These are phyloP conservation scores for Maudiozyma bulderi DNA, from an alignment of 805 yeast genomes.

Conservation along the genomic window DNA sequence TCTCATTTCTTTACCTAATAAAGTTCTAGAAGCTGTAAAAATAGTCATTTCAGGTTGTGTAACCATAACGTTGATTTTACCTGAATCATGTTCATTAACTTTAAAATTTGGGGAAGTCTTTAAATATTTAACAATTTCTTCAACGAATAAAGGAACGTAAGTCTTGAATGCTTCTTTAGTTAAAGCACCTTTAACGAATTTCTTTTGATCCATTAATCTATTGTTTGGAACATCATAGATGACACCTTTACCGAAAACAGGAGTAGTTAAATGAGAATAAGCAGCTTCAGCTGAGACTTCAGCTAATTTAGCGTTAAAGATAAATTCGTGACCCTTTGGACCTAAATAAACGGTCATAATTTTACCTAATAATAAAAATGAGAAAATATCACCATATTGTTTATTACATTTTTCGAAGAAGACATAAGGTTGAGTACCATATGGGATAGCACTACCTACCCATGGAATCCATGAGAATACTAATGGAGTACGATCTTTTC, in stretches of 20 bases:
- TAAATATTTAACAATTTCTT: slow-evolving; percentile 66
- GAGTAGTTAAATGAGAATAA: slow-evolving; percentile 94
- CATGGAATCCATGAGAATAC: slow-evolving; percentile 92
- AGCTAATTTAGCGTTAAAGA: slow-evolving; percentile 76
- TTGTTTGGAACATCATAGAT: slow-evolving; percentile 93
- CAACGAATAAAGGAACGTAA: slow-evolving; percentile 82
- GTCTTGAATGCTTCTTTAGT: slow-evolving; percentile 72
- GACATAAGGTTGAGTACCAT: slow-evolving; percentile 89
- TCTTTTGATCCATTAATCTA: slow-evolving; percentile 95
- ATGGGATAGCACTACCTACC: slow-evolving; percentile 83
- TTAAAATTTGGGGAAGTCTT: slow-evolving; percentile 41
- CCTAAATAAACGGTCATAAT: slow-evolving; percentile 94
- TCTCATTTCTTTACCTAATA: slow-evolving; percentile 89
- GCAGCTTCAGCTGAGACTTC: slow-evolving; percentile 97
- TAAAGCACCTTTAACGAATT: slow-evolving; percentile 84
- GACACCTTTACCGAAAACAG: slow-evolving; percentile 96
- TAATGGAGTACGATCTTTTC: slow-evolving; percentile 78
- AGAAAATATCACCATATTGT: slow-evolving; percentile 87
- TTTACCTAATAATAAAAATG: slow-evolving; percentile 81
- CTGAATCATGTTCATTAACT: slow-evolving; percentile 30
- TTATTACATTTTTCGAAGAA: slow-evolving; percentile 71
- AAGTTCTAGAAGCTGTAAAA: slow-evolving; percentile 87
- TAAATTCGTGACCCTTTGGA: slow-evolving; percentile 95
- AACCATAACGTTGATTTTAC: slow-evolving; percentile 58
- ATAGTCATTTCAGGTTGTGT: slow-evolving; percentile 93